Conservation (phyloP, 352 stramenopile genomes). For the Globisporangium orthogonon region DNA sequence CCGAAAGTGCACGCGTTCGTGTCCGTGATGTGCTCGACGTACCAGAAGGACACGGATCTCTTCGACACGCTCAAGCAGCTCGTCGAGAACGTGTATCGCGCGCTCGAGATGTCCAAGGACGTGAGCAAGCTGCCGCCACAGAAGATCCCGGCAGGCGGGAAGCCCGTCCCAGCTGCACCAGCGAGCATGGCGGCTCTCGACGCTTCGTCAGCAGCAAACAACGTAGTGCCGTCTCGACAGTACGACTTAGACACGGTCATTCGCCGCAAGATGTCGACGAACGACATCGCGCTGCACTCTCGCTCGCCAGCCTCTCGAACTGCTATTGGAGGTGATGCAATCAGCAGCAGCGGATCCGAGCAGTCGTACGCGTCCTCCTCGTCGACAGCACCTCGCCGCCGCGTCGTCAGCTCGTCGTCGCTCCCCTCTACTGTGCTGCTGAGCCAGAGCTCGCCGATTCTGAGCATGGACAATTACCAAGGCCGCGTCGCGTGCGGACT, state of each 20-base stretch:
- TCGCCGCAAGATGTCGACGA: conserved; percentile 65
- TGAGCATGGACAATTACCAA: conserved; percentile 44
- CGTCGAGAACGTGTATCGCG: conserved; percentile 74
- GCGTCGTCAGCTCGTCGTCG: conserved; percentile 8
- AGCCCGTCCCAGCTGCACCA: neutral
- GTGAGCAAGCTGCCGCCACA: conserved; percentile 29
- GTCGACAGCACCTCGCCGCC: neutral
- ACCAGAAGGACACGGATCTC: conserved; percentile 67
- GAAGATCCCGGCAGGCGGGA: conserved; percentile 5
- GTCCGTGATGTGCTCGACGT: conserved; percentile 76
- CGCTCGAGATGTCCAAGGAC: conserved; percentile 75
- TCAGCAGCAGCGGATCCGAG: neutral
- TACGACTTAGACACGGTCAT: conserved; percentile 81
- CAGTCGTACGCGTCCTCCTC: neutral
- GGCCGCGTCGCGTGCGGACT: conserved; percentile 47
- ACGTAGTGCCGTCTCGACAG: conserved; percentile 25
- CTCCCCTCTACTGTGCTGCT: conserved; percentile 10
- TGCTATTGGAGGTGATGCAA: neutral
- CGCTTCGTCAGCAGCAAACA: neutral
- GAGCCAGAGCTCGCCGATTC: conserved; percentile 28
- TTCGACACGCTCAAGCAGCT: conserved; percentile 70
- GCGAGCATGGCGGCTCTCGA: neutral
- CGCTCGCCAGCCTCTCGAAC: conserved; percentile 6
- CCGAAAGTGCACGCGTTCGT: conserved; percentile 76
- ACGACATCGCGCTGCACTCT: conserved; percentile 22